Evolutionary conservation across 257 asterid genomes (phyloP).

Genomic region (Petunia secreta): DNA sequence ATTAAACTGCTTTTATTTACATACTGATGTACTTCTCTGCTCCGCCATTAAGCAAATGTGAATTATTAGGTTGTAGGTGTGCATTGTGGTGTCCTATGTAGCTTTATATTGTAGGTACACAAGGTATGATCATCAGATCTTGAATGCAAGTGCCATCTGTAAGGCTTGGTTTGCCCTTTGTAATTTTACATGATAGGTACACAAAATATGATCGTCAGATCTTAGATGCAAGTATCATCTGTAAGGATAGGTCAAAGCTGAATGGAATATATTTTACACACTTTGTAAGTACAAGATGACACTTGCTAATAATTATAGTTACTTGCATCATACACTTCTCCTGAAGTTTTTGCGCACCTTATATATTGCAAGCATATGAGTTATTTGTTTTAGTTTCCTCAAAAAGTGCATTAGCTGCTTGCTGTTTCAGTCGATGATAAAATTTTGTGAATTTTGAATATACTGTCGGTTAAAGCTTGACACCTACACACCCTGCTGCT

Average conservation of each 20-base stretch:
- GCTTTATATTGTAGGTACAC: conserved; percentile 12
- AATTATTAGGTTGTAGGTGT: conserved; percentile 36
- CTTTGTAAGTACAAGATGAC: neutral
- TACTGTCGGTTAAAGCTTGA: neutral
- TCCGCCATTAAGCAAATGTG: conserved; percentile 29
- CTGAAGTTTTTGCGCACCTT: neutral
- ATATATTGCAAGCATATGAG: neutral
- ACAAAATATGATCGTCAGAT: conserved; percentile 28
- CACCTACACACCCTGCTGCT: neutral
- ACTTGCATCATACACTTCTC: conserved; percentile 19
- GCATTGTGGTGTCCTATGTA: conserved; percentile 15
- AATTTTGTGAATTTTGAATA: neutral
- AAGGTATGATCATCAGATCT: conserved; percentile 34
- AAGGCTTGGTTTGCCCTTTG: conserved; percentile 9
- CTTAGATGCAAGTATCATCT: conserved; percentile 20
- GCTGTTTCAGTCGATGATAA: neutral
- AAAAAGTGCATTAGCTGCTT: neutral
- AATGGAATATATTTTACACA: neutral
- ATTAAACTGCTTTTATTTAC: conserved; percentile 33
- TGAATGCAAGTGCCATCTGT: conserved; percentile 25
- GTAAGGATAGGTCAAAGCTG: conserved; percentile 17
- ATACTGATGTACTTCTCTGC: conserved; percentile 21
- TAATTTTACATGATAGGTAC: conserved; percentile 21
- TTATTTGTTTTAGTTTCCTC: neutral
- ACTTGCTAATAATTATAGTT: neutral